These are phyloP conservation scores for Phytophthora sojae DNA, from an alignment of 352 stramenopile species.

Conservation along the genomic window DNA sequence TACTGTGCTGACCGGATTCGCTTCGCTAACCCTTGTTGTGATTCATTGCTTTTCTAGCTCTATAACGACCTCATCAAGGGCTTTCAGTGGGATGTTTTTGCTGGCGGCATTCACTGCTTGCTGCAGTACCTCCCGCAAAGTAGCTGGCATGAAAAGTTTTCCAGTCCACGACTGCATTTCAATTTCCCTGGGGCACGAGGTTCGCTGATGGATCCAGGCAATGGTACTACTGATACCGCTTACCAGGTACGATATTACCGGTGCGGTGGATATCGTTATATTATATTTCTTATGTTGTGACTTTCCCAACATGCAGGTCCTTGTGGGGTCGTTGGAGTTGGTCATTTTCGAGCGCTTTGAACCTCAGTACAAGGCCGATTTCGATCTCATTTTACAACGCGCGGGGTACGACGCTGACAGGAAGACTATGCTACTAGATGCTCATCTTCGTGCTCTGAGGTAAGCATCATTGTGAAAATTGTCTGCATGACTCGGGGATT, in stretches of 20 bases:
- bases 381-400: constrained; percentile 66
- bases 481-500: not conserved
- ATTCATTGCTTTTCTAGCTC: constrained; percentile 41
- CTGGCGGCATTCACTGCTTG: constrained; percentile 82
- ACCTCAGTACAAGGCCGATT: constrained; percentile 62
- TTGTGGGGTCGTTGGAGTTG: constrained; percentile 79
- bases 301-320: constrained; percentile 31
- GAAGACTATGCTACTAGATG: constrained; percentile 82
- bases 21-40: constrained; percentile 8
- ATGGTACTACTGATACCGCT: constrained; percentile 81
- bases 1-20: not conserved
- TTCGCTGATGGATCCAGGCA: constrained; percentile 67
- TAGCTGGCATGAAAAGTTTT: constrained; percentile 69
- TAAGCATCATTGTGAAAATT: constrained; percentile 15
- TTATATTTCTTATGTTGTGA: no score
- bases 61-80: constrained; percentile 83
- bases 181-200: constrained; percentile 79
- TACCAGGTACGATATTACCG: constrained; percentile 56
- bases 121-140: constrained; percentile 81
- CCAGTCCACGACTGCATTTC: constrained; percentile 76
- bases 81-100: constrained; percentile 88
- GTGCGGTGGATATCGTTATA: no score
- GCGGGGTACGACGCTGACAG: constrained; percentile 67
- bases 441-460: constrained; percentile 72
- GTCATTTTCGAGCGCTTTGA: constrained; percentile 89